Conservation (phyloP, 164 flowering plant genomes). For the Magnolia officinalis region DNA sequence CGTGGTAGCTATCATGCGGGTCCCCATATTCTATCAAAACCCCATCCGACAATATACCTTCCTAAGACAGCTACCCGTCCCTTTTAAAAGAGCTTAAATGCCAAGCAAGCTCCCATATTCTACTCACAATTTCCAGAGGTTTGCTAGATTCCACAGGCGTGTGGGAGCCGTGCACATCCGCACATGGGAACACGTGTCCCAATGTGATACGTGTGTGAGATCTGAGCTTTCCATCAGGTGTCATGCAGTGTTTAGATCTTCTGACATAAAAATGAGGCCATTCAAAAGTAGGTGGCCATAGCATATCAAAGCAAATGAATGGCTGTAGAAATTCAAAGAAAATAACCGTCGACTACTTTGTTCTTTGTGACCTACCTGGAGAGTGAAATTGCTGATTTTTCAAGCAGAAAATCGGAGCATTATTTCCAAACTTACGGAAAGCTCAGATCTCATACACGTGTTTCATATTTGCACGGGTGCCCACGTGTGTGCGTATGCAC, state of each 20-base stretch:
- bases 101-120: background rate
- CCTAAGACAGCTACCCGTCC: slow-evolving; percentile 1
- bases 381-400: background rate
- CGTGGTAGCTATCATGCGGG: background rate
- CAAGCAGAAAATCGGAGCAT: background rate
- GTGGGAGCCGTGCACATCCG: too few species aligned
- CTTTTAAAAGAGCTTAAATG: background rate
- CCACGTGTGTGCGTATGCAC: background rate
- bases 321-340: background rate
- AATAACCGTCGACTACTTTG: background rate
- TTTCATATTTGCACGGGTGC: background rate
- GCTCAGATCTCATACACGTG: background rate
- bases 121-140: background rate
- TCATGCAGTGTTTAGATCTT: background rate
- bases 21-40: background rate
- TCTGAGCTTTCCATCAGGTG: background rate
- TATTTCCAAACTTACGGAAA: background rate
- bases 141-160: background rate
- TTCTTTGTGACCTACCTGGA: background rate
- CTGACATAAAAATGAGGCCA: background rate
- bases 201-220: background rate
- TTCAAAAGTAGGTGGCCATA: background rate
- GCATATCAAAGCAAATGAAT: background rate
- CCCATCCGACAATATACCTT: background rate
- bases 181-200: background rate